Base-by-base conservation (phyloP, 2,329 filamentous ascomycete species). In the Coniochaeta sp. region DNA sequence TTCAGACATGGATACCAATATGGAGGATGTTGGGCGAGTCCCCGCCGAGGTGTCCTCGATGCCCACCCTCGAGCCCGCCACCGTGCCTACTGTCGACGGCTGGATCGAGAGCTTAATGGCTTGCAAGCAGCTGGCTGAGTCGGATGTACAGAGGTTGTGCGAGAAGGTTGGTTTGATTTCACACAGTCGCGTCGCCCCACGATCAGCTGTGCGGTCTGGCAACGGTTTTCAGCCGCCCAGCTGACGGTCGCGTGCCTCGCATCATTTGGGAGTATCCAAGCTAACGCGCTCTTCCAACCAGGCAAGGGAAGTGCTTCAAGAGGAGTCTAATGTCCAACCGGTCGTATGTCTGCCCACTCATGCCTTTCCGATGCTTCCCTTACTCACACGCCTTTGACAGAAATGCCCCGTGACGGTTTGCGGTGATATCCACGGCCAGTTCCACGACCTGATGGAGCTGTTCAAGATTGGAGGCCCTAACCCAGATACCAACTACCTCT, bases 401-500 rank as follows among this genome's bases (percentile, higher is more conserved):
- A 96, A 96, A 92, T 97, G 92, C 70, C 94, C 94, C 42, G 94
- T 97, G 60, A 99, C 94, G 52, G 94, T 99, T 56, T 97, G 94
- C 71, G 94, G 94, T 69, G 94, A 99, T 73, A 99, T 99, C 68
- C 94, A 99, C 72, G 94, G 94, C 60, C 94, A 99, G 73, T 97
- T 97, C 71, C 92, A 97, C 72, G 94, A 99, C 67, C 75, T 99
- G 71, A 97, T 99, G 91, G 94, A 99, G 75, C 83, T 99, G 51
- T 99, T 99, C 82, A 95, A 95, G 76, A 97, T 99, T 70, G 94
- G 94, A 61, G 94, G 94, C 51, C 91, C 91, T 55, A 96, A 96
- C 68, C 94, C 94, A 60, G 94, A 99, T 72, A 97, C 94, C 67
- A 97, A 97, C 77, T 97, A 97, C 73, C 86, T 97, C 60, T 97